Percentiles rank a stretch among this genome's conserved stretches.
These are phyloP conservation scores for Parietichytrium sp. DNA, from an alignment of 108 stramenopile genomes.

Conservation along the genomic window DNA sequence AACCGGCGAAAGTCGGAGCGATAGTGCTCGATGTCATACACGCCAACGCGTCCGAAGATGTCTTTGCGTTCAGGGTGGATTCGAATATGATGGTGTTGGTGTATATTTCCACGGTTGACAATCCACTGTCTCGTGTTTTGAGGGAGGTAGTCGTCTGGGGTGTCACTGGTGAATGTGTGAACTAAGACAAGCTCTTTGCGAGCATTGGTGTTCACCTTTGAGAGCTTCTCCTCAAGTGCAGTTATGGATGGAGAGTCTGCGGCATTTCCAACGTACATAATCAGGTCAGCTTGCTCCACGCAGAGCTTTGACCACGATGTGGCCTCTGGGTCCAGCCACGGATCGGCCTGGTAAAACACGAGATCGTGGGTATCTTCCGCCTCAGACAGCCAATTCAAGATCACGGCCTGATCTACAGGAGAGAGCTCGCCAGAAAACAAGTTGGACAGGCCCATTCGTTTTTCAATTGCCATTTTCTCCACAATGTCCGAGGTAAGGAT, in stretches of 20 bases:
- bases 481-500: constrained; percentile 25
- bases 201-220: constrained; percentile 26
- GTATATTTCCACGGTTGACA: constrained; percentile 9
- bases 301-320: constrained; percentile 43
- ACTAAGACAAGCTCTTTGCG: constrained; percentile 33
- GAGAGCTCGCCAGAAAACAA: background rate
- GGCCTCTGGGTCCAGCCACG: background rate
- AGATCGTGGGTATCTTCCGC: constrained; percentile 41
- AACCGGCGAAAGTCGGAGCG: constrained; percentile 37
- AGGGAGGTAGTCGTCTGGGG: background rate
- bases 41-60: background rate
- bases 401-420: background rate
- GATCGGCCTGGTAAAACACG: constrained; percentile 43
- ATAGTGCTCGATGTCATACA: background rate
- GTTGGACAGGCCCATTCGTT: background rate
- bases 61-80: background rate
- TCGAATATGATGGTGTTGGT: constrained; percentile 42
- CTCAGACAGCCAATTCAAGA: constrained; percentile 39
- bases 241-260: constrained; percentile 37
- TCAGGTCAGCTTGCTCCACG: background rate
- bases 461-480: constrained; percentile 8
- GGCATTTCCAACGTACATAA: constrained; percentile 41
- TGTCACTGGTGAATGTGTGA: background rate
- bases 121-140: constrained; percentile 42
- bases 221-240: constrained; percentile 25